Evolutionary conservation across 352 stramenopile genomes (phyloP), one percentile per base, ranked within the genome.

Genomic region (Globisporangium lucens): DNA sequence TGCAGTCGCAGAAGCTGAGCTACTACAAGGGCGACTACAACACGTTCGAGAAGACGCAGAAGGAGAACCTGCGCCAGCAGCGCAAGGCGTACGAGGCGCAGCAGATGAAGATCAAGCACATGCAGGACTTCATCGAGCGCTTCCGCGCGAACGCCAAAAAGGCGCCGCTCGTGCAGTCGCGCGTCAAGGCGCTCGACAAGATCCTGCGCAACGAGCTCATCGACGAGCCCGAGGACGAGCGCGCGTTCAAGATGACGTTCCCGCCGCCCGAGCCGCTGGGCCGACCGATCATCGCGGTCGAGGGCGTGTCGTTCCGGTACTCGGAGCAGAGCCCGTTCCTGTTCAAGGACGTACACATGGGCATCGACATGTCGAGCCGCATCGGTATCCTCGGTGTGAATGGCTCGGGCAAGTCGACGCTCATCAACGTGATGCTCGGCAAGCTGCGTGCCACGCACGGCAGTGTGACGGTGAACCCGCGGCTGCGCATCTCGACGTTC

Each of bases 101-200:
- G 72, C 85, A 94, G 72, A 89, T 94, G 78, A 94, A 94, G 78
- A 92, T 94, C 56, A 77, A 86, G 66, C 96, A 99, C 79, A 98
- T 99, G 94, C 97, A 98, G 85, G 94, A 99, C 68, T 99, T 99
- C 65, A 98, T 99, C 68, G 89, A 98, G 71, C 97, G 97, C 69
- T 99, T 99, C 80, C 76, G 91, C 65, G 94, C 85, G 64, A 98
- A 98, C 82, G 96, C 96, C 29, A 98, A 98, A 79, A 94, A 97
- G 61, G 96, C 97, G 17, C 95, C 95, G 53, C 83, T 98, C 2
- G 97, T 99, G 59, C 97, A 99, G 83, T 98, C 87, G 71, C 93
- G 97, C 49, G 96, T 99, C 69, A 99, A 99, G 71, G 87, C 87
- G 30, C 74, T 95, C 43, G 84, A 95, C 61, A 95, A 95, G 67